Base-by-base conservation (phyloP, 2,329 filamentous ascomycete genomes). In the Trichoderma gracile region DNA sequence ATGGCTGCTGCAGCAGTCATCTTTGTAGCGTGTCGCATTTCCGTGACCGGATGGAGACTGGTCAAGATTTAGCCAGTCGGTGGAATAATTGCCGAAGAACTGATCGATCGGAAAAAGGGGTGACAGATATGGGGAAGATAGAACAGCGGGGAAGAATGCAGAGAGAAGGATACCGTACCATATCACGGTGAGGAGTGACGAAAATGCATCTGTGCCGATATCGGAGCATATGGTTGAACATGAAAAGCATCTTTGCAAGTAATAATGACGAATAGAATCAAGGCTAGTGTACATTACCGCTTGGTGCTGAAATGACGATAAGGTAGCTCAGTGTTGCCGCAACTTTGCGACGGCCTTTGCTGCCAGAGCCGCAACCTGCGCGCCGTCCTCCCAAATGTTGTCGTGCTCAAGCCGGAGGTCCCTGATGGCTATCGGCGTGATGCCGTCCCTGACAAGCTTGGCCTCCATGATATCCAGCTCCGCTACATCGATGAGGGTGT, bases 401-500 rank as follows among this genome's bases (percentile, higher is more conserved):
- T 91, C 84, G 74, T 92, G 89, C 43, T 78, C 79, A 5, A 86
- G 89, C 9, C 73, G 74, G 58, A 88, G 71, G 69, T 85, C 80
- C 67, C 73, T 78, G 40, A 74, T 57, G 40, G 73, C 68, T 5
- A 69, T 66, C 15, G 72, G 66, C 12, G 67, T 62, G 55, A 81
- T 65, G 75, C 75, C 73, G 75, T 78, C 74, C 40, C 75, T 71
- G 45, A 33, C 66, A 38, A 89, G 74, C 58, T 78, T 77, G 66
- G 72, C 71, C 62, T 80, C 78, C 83, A 90, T 87, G 17, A 74
- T 76, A 46, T 85, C 82, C 43, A 82, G 79, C 77, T 91, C 89
- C 50, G 81, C 79, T 73, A 80, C 78, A 68, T 84, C 82, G n/a
- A 85, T 75, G 7, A 84, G 75, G 25, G 77, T 76, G 69, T 86